phyloP scores from a whole-genome alignment of 2,329 filamentous ascomycete genomes.

The Colletotrichum karsti region DNA sequence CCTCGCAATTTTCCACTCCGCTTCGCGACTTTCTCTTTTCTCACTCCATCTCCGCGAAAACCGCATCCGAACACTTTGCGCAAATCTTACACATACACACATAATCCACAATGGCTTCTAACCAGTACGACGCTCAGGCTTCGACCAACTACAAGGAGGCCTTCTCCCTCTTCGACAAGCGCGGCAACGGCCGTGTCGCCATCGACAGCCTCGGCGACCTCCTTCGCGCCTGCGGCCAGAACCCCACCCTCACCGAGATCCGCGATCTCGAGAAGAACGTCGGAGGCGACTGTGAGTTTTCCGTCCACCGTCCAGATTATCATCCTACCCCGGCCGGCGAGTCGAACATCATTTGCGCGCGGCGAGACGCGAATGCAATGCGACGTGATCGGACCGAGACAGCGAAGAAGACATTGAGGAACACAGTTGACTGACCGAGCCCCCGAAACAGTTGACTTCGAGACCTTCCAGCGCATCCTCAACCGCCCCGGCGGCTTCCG shows the following conservation, averaged over 20 bases:
- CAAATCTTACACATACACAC: background rate
- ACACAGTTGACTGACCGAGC: conserved; percentile 18
- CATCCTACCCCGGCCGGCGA: rapidly evolving
- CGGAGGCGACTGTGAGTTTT: conserved; percentile 85
- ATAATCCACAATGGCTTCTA: conserved; percentile 55
- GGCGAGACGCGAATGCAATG: background rate
- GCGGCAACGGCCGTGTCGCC: conserved; percentile 91
- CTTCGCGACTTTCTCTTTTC: background rate
- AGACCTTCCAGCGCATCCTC: conserved; percentile 94
- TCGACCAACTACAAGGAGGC: conserved; percentile 99
- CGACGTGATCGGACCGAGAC: background rate
- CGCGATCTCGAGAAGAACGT: conserved; percentile 89
- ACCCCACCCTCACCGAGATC: conserved; percentile 94
- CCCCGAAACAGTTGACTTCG: conserved; percentile 82
- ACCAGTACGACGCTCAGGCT: conserved; percentile 66
- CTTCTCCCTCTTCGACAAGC: conserved; percentile 99
- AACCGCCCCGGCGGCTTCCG: conserved; percentile 98
- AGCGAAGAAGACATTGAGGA: background rate
- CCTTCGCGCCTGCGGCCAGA: conserved; percentile 95
- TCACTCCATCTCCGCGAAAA: too few species aligned
- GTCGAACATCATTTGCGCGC: background rate
- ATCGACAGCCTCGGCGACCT: conserved; percentile 91
- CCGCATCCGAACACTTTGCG: background rate
- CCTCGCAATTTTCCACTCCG: background rate
- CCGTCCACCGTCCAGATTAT: too few species aligned